Evolutionary conservation across 805 yeast genomes (phyloP).

Genomic region (Sugiyamaella americana): DNA sequence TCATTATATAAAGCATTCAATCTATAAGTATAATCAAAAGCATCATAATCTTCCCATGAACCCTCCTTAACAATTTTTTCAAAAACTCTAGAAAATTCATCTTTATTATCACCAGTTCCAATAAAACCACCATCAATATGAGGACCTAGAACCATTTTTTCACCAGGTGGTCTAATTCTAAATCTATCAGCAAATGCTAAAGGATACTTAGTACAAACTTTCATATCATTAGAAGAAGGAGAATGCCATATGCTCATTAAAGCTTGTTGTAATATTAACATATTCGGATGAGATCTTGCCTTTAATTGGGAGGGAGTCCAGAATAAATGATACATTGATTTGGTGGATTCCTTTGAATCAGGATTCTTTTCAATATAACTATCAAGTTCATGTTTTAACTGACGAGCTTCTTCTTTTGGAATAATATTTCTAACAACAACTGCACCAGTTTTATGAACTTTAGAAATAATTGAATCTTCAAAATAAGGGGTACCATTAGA

Average conservation of each 20-base stretch:
- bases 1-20: conserved; percentile 30
- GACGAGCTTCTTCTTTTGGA: conserved; percentile 24
- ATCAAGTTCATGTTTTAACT: conserved; percentile 24
- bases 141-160: conserved; percentile 31
- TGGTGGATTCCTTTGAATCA: conserved; percentile 21
- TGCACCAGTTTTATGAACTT: conserved; percentile 27
- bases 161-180: conserved; percentile 38
- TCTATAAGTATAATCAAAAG: conserved; percentile 35
- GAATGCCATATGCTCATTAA: conserved; percentile 30
- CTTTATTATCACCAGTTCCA: conserved; percentile 41
- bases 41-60: conserved; percentile 40
- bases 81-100: conserved; percentile 33
- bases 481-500: conserved; percentile 6
- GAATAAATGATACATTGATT: conserved; percentile 31
- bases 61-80: conserved; percentile 34
- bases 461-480: conserved; percentile 7
- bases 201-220: conserved; percentile 23
- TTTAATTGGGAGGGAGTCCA: conserved; percentile 38
- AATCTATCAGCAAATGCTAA: conserved; percentile 40
- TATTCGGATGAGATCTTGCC: conserved; percentile 39
- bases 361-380: conserved; percentile 30
- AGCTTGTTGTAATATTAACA: conserved; percentile 28
- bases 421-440: conserved; percentile 34
- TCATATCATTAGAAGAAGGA: conserved; percentile 22
- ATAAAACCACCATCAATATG: conserved; percentile 40